Evolutionary conservation across 768 basidiomycete species (phyloP), one percentile per base, ranked within the genome.

Genomic region (Pisolithus sp.): DNA sequence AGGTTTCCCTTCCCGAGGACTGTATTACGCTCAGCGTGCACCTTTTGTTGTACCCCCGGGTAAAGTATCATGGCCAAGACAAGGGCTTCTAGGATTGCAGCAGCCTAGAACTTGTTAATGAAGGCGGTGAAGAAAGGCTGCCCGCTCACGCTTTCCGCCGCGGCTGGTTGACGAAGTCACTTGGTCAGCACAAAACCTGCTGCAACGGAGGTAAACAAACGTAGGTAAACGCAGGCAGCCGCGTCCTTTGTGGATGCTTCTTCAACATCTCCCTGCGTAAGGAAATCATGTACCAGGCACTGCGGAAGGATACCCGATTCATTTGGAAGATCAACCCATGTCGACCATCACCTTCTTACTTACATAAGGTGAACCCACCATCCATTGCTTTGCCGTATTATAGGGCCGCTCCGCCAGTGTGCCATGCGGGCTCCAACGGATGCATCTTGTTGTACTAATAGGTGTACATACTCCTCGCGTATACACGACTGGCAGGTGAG

Each of bases 51-150:
- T 7, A 60, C 59, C 1, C 65, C 60, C 13, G 68, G 67, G 43
- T 60, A 44, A n/a, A 62, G 54, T 2, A 59, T 31, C 53, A 69
- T 63, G 1, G 61, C 57, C 17, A 70, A 48, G 26, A 68, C 36
- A n/a, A 69, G 60, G 3, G 52, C 53, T n/a, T 51, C 13, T n/a
- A 62, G 28, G 3, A 47, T n/a, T 7, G 60, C 40, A 15, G 51
- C 51, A 15, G 56, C 55, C 64, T 66, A 46, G 36, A 15, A 49
- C 49, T 2, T 50, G 28, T 34, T n/a, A 28, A 1, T 44, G 20
- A 30, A 34, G 5, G 13, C 46, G 24, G 18, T 37, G 47, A 30
- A 49, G 30, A n/a, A 38, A 36, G 15, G 46, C 28, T 20, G 3
- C 1, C 9, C 10, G 34, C 55, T 30, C 41, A 65, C 66, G 12